A percentile compares a stretch with the other conserved stretches of the same genome.
These are phyloP conservation scores for sorghum (Sorghum bicolor) DNA, from an alignment of 176 grass and related monocot species.

Conservation along the genomic window Sorghum_bicolor_NCBIv3 NC_012872.2:4326501-4327000, in stretches of 20 bases:
- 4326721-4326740: background rate
- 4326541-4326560: constrained; percentile 20
- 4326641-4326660: constrained; percentile 61
- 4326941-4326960: background rate
- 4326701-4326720: constrained; percentile 34
- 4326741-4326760: constrained; percentile 37
- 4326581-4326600: constrained; percentile 40
- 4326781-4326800: constrained; percentile 52
- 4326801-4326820: constrained; percentile 55
- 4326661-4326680: constrained; percentile 45
- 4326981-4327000: background rate
- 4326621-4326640: constrained; percentile 26
- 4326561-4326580: constrained; percentile 42
- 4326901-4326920: background rate
- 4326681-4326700: constrained; percentile 52
- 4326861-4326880: constrained; percentile 50
- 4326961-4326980: background rate
- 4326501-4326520: constrained; percentile 50
- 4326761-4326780: constrained; percentile 64
- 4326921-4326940: background rate
- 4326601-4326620: constrained; percentile 35
- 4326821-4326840: constrained; percentile 69
- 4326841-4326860: constrained; percentile 59
- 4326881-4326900: background rate
- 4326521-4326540: constrained; percentile 63